Percentiles rank a stretch among this genome's conserved stretches.
Evolutionary conservation across 1,139 yeast species (phyloP).

Genomic region (Suhomyces chickasaworum): DNA sequence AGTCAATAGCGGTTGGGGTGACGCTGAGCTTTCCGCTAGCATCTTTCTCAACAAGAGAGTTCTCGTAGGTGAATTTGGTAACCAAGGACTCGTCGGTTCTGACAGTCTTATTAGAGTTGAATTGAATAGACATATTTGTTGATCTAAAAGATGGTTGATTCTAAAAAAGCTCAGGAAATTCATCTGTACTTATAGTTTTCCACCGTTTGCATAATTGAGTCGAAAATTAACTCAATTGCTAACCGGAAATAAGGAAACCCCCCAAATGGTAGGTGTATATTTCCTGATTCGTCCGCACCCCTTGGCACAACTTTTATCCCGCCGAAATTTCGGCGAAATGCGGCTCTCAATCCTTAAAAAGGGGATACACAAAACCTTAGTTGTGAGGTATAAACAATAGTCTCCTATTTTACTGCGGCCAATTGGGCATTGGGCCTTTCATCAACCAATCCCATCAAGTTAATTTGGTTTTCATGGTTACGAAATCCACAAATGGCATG

Average conservation of each 20-base stretch:
- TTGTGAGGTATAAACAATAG: constrained; percentile 2
- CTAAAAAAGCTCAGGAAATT: constrained; percentile 11
- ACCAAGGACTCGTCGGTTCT: constrained; percentile 60
- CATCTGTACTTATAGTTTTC: constrained; percentile 24
- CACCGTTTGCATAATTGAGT: background rate
- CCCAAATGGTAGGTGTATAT: constrained; percentile 2
- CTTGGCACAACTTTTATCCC: constrained; percentile 14
- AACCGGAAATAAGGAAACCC: background rate
- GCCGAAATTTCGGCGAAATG: constrained; percentile 36
- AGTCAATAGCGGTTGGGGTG: constrained; percentile 70
- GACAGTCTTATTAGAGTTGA: constrained; percentile 62
- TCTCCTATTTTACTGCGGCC: constrained; percentile 9
- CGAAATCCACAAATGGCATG: background rate
- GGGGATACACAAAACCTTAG: constrained; percentile 4
- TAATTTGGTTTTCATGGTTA: background rate
- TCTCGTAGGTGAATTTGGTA: constrained; percentile 73
- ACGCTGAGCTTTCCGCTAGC: constrained; percentile 61
- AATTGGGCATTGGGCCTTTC: background rate
- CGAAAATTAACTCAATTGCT: background rate
- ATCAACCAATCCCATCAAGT: background rate
- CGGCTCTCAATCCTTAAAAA: constrained; percentile 1
- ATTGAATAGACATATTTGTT: constrained; percentile 40
- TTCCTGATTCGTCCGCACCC: constrained; percentile 4
- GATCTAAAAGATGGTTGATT: background rate
- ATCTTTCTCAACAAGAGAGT: constrained; percentile 57